Evolutionary conservation across 352 stramenopile species (phyloP).

Genomic region (Phytophthora pisi): DNA sequence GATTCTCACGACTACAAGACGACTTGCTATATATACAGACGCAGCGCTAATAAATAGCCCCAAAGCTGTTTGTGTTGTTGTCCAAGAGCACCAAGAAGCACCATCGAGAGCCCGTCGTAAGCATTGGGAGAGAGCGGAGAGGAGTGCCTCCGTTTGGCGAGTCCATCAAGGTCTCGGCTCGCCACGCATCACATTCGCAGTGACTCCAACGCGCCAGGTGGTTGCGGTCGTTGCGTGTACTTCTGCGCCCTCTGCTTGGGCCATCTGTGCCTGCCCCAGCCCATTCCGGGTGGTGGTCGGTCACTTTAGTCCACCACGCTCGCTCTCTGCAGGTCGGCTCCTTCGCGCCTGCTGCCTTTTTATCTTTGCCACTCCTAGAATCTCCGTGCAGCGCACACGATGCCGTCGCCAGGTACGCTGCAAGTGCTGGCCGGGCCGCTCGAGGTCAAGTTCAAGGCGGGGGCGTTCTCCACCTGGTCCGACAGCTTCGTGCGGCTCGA

Average conservation of each 20-base stretch:
- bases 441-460: slow-evolving; percentile 74
- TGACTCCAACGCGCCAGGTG: neutral
- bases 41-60: too few relatives aligned
- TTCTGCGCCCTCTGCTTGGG: slow-evolving; percentile 29
- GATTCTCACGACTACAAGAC: too few relatives aligned
- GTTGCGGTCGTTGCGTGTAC: slow-evolving; percentile 7
- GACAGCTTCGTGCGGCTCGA: slow-evolving; percentile 69
- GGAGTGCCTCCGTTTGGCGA: neutral
- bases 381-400: slow-evolving; percentile 12
- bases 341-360: neutral
- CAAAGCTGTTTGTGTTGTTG: too few relatives aligned
- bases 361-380: slow-evolving; percentile 17
- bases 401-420: slow-evolving; percentile 42
- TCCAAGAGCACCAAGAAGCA: too few relatives aligned
- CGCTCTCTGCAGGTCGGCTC: slow-evolving; percentile 12
- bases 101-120: neutral
- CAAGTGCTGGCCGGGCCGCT: slow-evolving; percentile 60
- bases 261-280: slow-evolving; percentile 16
- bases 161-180: neutral
- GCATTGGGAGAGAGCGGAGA: slow-evolving; percentile 19
- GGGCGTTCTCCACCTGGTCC: slow-evolving; percentile 70
- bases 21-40: too few relatives aligned
- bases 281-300: too few relatives aligned
- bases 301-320: slow-evolving; percentile 29
- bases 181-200: neutral